Base-by-base conservation (phyloP, 805 yeast species). In the Yarrowia hollandica region DNA sequence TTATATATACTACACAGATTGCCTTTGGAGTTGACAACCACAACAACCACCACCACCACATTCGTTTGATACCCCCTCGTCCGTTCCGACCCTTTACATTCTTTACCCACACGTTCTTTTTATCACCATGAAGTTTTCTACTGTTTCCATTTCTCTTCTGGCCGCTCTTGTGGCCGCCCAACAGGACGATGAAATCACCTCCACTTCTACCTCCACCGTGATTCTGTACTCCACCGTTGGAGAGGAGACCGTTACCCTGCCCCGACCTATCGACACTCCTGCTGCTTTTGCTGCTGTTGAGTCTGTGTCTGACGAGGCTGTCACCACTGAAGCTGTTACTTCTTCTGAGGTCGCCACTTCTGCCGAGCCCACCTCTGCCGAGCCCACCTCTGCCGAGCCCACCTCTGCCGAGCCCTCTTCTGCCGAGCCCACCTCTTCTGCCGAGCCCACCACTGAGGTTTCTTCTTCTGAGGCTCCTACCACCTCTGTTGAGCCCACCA, bases 161-260 rank as follows among this genome's bases (percentile, higher is more conserved):
- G 57, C 25, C 8, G 23, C 23, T 14, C 15, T 57, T 35, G 44
- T 33, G 22, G 10, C 46, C 26, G 60, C 34, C 18, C 48, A n/a
- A n/a, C 22, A 57, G 37, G 59, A 46, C 6, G 55, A 46, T 12
- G 55, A 46, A 11, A 4, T 33, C 60, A 39, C 60, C 34, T 38
- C 60, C 6, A 54, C 50, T 14, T 14, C 5, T 14, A 35, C 59
- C 15, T 37, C 50, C 30, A 54, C 50, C 37, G n/a, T 38, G 30
- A n/a, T 38, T 21, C 16, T 19, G 21, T 31, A 30, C 38, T 46
- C 55, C 25, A 57, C 38, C 14, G 37, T 41, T 16, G 54, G 59
- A 1, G 18, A 4, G 5, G 60, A 26, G 61, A 61, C 41, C 41
- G 58, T 35, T 26, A 60, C 44, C 48, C 42, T 39, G 52, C 31